Percentiles rank a stretch among this genome's conserved stretches.
phyloP scores from a whole-genome alignment of 345 rosid species.

The Euclidium syriacum region DNA sequence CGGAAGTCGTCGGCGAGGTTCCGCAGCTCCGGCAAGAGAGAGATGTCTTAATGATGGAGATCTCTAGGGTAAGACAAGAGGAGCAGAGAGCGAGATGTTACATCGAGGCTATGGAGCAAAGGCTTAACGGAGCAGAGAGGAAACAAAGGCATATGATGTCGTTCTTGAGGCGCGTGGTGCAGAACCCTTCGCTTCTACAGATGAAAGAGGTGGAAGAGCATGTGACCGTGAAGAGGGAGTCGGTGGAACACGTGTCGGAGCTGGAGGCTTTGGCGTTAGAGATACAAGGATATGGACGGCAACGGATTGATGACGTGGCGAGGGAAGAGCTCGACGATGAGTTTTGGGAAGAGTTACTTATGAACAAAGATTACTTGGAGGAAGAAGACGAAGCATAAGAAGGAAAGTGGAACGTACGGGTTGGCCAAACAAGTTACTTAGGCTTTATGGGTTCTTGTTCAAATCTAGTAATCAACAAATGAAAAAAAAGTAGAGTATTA shows the following conservation, averaged over 20 bases:
- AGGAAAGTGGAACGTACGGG: too few species aligned
- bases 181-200: slow-evolving; percentile 57
- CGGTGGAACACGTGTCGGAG: slow-evolving; percentile 59
- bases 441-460: slow-evolving; percentile 49
- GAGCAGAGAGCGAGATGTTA: slow-evolving; percentile 56
- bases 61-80: slow-evolving; percentile 65
- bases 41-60: slow-evolving; percentile 48
- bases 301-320: slow-evolving; percentile 27
- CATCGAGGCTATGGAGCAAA: slow-evolving; percentile 61
- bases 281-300: slow-evolving; percentile 64
- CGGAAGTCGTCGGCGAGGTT: slow-evolving; percentile 39
- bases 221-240: slow-evolving; percentile 42
- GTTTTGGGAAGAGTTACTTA: slow-evolving; percentile 64
- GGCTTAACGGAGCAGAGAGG: slow-evolving; percentile 59
- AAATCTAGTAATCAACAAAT: neutral
- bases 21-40: slow-evolving; percentile 61
- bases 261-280: slow-evolving; percentile 82
- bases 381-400: slow-evolving; percentile 33
- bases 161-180: slow-evolving; percentile 62
- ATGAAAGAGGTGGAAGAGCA: slow-evolving; percentile 56
- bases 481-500: neutral
- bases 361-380: slow-evolving; percentile 30
- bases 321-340: slow-evolving; percentile 47
- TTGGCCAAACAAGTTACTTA: slow-evolving; percentile 42
- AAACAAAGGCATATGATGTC: slow-evolving; percentile 92